Conservation (phyloP, 2,329 filamentous ascomycete genomes). For the Xylaria arbuscula region DNA sequence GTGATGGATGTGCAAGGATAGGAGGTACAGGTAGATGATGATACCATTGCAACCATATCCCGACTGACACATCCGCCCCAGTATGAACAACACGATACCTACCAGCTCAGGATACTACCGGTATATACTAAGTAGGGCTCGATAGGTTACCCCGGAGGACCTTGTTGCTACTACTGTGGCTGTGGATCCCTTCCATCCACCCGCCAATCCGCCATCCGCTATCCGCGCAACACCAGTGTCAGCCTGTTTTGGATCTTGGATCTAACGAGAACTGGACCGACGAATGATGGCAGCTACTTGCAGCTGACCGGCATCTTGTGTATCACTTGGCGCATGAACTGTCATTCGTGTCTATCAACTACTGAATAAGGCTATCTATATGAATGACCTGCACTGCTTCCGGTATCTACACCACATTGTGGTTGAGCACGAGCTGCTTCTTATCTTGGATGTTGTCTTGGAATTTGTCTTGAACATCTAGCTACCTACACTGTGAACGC, state of each 20-base stretch:
- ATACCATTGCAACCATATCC: slow-evolving; percentile 1
- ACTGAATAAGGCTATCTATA: slow-evolving; percentile 3
- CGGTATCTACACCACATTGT: not conserved
- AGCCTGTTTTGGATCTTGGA: slow-evolving; percentile 17
- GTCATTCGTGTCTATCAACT: slow-evolving; percentile 19
- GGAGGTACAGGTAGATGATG: not conserved
- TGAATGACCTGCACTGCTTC: not conserved
- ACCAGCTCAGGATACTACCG: too few species aligned
- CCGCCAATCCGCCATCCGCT: slow-evolving; percentile 10
- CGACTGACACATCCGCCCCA: not conserved
- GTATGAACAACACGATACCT: not conserved
- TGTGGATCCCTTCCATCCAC: slow-evolving; percentile 15
- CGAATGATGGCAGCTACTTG: slow-evolving; percentile 7
- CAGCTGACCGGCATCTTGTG: slow-evolving; percentile 25
- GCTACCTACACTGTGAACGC: too few species aligned
- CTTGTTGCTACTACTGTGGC: not conserved
- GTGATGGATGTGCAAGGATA: slow-evolving; percentile 10
- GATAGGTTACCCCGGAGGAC: slow-evolving; percentile 25
- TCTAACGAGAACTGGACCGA: slow-evolving; percentile 3
- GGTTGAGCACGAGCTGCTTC: not conserved
- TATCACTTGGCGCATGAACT: slow-evolving; percentile 19
- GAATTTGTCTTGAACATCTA: too few species aligned
- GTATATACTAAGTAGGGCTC: too few species aligned
- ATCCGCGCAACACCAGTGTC: slow-evolving; percentile 24
- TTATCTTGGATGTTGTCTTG: not conserved